Evolutionary conservation across 495 filamentous ascomycete genomes (phyloP).

Genomic region (Lichina pygmaea): DNA sequence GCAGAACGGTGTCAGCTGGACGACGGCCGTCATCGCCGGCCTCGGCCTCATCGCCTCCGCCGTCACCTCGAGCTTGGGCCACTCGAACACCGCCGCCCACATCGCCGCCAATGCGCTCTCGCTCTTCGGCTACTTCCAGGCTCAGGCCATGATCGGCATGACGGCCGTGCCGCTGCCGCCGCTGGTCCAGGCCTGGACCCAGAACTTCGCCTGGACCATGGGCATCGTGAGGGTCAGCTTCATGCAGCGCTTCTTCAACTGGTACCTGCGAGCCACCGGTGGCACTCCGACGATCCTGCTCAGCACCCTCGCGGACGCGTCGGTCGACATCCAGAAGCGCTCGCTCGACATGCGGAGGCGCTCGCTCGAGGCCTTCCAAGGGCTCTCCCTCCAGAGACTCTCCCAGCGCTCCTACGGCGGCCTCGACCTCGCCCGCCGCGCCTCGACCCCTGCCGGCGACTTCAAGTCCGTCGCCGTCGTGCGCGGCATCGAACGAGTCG

Average conservation of each 20-base stretch:
- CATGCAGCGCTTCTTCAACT: conserved; percentile 68
- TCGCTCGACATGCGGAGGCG: conserved; percentile 52
- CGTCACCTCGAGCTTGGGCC: conserved; percentile 53
- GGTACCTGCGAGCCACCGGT: conserved; percentile 89
- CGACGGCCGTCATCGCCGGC: conserved; percentile 62
- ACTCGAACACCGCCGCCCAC: conserved; percentile 93
- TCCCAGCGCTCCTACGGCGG: conserved; percentile 17
- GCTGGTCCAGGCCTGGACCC: conserved; percentile 79
- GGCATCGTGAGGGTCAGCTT: conserved; percentile 78
- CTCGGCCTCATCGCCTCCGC: conserved; percentile 62
- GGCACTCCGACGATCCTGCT: conserved; percentile 65
- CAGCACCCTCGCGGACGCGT: conserved; percentile 41
- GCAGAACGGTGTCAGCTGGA: conserved; percentile 70
- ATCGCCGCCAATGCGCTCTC: conserved; percentile 82
- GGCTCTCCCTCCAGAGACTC: conserved; percentile 7
- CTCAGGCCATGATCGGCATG: conserved; percentile 87
- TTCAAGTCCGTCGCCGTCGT: conserved; percentile 34
- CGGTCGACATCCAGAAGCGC: conserved; percentile 66
- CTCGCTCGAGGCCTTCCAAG: conserved; percentile 15
- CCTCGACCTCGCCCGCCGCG: conserved; percentile 20
- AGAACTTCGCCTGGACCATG: conserved; percentile 98
- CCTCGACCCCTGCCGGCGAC: conserved; percentile 15
- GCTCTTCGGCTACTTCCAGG: conserved; percentile 86
- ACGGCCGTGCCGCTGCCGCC: conserved; percentile 65
- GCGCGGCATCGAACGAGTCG: conserved; percentile 69